Evolutionary conservation across 139 green algal species (phyloP).

Genomic region (Pseudopediastrum boryanum): DNA sequence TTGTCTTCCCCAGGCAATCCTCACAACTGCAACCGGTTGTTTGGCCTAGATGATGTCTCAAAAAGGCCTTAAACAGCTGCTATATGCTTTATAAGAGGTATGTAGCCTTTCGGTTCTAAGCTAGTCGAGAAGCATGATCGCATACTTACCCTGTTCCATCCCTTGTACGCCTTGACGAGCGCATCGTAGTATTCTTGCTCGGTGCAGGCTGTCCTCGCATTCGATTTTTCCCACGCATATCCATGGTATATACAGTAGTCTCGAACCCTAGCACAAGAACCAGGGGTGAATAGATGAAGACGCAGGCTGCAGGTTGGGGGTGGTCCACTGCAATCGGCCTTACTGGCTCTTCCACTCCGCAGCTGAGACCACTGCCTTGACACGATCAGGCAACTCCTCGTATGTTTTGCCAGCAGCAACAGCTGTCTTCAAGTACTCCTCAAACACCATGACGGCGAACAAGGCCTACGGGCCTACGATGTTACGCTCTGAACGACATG

Average conservation of each 20-base stretch:
- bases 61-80: no score
- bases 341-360: slow-evolving; percentile 59
- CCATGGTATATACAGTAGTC: slow-evolving; percentile 82
- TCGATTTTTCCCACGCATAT: slow-evolving; percentile 65
- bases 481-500: no score
- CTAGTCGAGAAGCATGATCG: no score
- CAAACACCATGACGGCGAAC: slow-evolving; percentile 37
- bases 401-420: slow-evolving; percentile 65
- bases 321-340: neutral
- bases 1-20: no score
- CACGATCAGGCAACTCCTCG: slow-evolving; percentile 70
- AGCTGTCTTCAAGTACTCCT: slow-evolving; percentile 58
- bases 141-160: slow-evolving; percentile 71
- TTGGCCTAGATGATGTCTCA: no score
- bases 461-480: no score
- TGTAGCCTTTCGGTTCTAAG: no score
- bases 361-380: slow-evolving; percentile 51
- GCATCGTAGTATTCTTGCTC: slow-evolving; percentile 95
- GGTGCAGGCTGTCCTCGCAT: slow-evolving; percentile 63
- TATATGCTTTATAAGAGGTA: no score
- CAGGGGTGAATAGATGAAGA: neutral
- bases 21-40: no score
- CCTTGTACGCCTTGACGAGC: slow-evolving; percentile 72
- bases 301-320: neutral
- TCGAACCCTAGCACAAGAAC: slow-evolving; percentile 69